Percentiles rank a stretch among this genome's conserved stretches.
These are phyloP conservation scores for Alternaria sp. DNA, from an alignment of 2,329 filamentous ascomycete genomes.

Conservation along the genomic window DNA sequence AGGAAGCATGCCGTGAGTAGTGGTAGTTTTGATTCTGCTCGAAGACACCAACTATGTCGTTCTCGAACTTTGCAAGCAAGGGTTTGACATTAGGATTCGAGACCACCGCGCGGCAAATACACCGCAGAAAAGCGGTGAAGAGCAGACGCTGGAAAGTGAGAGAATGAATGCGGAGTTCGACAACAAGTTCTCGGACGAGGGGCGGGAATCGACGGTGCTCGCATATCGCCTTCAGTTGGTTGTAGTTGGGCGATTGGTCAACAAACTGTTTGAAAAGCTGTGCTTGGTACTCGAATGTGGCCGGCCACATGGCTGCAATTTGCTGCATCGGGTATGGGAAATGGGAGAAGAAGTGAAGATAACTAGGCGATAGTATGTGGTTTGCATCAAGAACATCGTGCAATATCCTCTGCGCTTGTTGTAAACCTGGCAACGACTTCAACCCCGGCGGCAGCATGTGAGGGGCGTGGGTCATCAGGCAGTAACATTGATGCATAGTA, in stretches of 20 bases:
- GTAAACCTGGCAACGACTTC: constrained; percentile 39
- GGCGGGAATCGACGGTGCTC: constrained; percentile 55
- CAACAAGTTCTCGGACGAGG: constrained; percentile 62
- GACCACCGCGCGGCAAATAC: constrained; percentile 42
- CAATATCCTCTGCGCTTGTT: constrained; percentile 46
- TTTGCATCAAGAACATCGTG: constrained; percentile 57
- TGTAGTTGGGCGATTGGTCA: constrained; percentile 40
- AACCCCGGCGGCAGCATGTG: constrained; percentile 47
- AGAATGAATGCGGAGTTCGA: constrained; percentile 58
- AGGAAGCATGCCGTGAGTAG: background rate
- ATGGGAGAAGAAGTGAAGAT: constrained; percentile 54
- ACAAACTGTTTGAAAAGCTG: constrained; percentile 49
- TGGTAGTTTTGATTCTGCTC: constrained; percentile 15
- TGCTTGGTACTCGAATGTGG: constrained; percentile 42
- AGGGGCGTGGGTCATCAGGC: constrained; percentile 38
- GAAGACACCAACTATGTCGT: constrained; percentile 3
- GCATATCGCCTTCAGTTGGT: constrained; percentile 22
- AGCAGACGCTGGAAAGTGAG: constrained; percentile 60
- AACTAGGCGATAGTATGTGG: constrained; percentile 44
- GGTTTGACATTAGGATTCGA: background rate
- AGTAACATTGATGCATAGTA: constrained; percentile 40
- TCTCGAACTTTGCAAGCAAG: constrained; percentile 13
- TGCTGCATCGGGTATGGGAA: constrained; percentile 53
- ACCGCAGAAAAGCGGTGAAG: constrained; percentile 59
- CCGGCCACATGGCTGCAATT: constrained; percentile 32